A percentile compares a stretch with the other conserved stretches of the same genome.
Evolutionary conservation across 176 grass and related monocot genomes (phyloP).

Genomic region (sorghum (Sorghum bicolor)): DNA sequence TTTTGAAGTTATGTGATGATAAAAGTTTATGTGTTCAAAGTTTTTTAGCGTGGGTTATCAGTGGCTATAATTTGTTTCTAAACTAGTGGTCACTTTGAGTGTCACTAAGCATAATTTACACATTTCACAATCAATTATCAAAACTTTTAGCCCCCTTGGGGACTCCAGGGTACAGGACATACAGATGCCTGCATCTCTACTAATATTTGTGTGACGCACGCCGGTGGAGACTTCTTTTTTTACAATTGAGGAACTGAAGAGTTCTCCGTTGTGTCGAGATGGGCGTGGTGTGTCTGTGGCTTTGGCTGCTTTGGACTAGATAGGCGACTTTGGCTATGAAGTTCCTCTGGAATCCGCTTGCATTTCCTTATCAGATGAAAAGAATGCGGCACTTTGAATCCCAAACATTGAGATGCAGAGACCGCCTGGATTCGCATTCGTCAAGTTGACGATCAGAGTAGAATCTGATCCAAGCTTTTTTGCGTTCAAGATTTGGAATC

Average conservation of each 20-base stretch:
- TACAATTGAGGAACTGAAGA: not conserved
- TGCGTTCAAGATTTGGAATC: conserved; percentile 43
- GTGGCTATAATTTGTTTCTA: not conserved
- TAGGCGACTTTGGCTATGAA: not conserved
- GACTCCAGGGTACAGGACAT: not conserved
- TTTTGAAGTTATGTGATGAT: not conserved
- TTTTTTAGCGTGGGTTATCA: conserved; percentile 1
- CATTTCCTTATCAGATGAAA: conserved; percentile 34
- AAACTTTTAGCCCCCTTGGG: not conserved
- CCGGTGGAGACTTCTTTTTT: not conserved
- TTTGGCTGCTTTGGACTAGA: not conserved
- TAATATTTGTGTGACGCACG: not conserved
- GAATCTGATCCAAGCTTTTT: conserved; percentile 30
- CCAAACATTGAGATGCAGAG: conserved; percentile 8
- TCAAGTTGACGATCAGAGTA: conserved; percentile 16
- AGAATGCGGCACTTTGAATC: conserved; percentile 32
- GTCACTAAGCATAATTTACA: not conserved
- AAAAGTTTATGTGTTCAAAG: not conserved
- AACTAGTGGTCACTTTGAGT: not conserved
- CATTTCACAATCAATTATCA: not conserved
- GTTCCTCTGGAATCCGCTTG: not conserved
- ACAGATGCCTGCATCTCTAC: not conserved
- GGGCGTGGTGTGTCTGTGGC: not conserved
- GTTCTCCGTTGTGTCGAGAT: not conserved
- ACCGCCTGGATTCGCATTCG: conserved; percentile 23